Base-by-base conservation (phyloP, 2,329 filamentous ascomycete genomes). In the Zasmidium angulare region DNA sequence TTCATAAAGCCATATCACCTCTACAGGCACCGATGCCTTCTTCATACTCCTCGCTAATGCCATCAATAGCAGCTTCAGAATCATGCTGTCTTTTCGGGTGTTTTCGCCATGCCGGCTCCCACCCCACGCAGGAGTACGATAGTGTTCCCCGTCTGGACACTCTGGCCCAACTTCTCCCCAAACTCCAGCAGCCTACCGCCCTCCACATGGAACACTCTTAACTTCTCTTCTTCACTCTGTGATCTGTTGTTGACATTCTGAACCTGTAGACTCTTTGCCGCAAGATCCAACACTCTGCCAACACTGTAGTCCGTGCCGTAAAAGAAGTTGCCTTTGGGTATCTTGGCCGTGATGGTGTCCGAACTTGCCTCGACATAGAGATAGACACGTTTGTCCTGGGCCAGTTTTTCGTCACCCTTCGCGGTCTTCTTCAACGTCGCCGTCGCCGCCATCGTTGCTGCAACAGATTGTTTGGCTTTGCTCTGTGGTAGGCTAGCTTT, bases 161-260 rank as follows among this genome's bases (percentile, higher is more conserved):
- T 54, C 81, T 81, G 3, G 2, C 91, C 92, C 56, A 96, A 81
- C 79, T 93, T 93, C 76, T 97, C 93, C 22, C 84, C 86, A 70
- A 96, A 99, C 61, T 95, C 93, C 63, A 99, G 75, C 63, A 99
- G 75, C 59, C 91, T 81, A 0, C 95, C 95, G 0, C 89, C 90
- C 72, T 99, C 93, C 0, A 99, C 90, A 73, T 98, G 93, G 71
- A 96, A 99, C 0, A 99, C 86, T 9, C 95, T 80, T 65, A 99
- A 74, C 75, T 89, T 89, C 60, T 92, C 88, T 72, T 89, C 87
- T 77, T 96, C 91, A 12, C 88, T 83, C 2, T 83, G 84, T 0
- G 86, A 87, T 67, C 89, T 82, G 69, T 96, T 96, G 71, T 96
- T 96, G 63, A 93, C 76, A 66, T 96, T 96, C 70, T 89, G 83